Percentiles rank a stretch among this genome's conserved stretches.
Conservation (phyloP, 495 filamentous ascomycete species). For the Penicillium nucicola region DNA sequence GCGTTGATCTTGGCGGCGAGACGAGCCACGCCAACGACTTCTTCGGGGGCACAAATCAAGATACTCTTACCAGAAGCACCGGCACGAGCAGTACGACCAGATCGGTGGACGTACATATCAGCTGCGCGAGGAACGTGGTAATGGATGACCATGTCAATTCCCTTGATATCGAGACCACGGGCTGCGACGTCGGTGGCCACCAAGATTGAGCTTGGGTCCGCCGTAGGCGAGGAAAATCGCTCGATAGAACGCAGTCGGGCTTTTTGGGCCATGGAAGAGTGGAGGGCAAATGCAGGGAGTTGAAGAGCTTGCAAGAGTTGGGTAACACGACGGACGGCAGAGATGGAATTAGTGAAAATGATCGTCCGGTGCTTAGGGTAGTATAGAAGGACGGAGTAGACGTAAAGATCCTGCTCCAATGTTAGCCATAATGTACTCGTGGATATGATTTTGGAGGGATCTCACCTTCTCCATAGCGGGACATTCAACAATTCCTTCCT, state of each 20-base stretch:
- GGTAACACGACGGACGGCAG: constrained; percentile 80
- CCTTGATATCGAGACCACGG: constrained; percentile 91
- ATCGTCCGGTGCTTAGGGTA: constrained; percentile 76
- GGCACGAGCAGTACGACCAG: constrained; percentile 89
- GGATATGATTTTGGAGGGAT: not conserved
- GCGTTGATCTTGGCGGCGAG: constrained; percentile 86
- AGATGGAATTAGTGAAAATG: constrained; percentile 94
- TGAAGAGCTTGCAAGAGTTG: constrained; percentile 81
- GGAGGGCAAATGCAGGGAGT: constrained; percentile 73
- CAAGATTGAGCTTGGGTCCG: constrained; percentile 64
- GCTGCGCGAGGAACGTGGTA: constrained; percentile 93
- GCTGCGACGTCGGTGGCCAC: constrained; percentile 95
- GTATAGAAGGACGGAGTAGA: constrained; percentile 83
- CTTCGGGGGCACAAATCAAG: constrained; percentile 86
- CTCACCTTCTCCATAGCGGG: constrained; percentile 83
- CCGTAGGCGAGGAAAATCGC: constrained; percentile 68
- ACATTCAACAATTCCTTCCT: constrained; percentile 90
- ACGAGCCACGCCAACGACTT: constrained; percentile 77
- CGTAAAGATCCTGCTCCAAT: constrained; percentile 70
- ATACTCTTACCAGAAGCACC: constrained; percentile 73
- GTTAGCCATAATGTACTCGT: constrained; percentile 2
- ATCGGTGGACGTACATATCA: constrained; percentile 92
- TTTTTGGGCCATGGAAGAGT: constrained; percentile 95
- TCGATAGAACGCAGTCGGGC: constrained; percentile 92
- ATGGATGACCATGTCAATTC: constrained; percentile 82